Base-by-base conservation (phyloP, 148 eudicot species). In the Rheum nobile region DNA sequence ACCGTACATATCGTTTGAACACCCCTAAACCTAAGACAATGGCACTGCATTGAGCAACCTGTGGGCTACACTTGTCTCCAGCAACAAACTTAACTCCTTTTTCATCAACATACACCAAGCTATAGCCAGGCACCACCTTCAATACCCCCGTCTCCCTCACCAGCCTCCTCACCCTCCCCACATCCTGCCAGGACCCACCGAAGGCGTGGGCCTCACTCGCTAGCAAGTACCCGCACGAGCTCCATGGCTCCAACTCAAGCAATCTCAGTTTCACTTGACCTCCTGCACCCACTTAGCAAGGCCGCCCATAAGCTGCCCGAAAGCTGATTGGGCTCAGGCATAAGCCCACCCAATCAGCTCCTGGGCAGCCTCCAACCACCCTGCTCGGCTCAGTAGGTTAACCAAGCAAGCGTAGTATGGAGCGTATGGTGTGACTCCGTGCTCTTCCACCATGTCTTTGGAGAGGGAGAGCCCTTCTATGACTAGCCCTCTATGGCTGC, bases 401-500 rank as follows among this genome's bases (percentile, higher is more conserved):
- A 93, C 89, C 47, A 93, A 34, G 80, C 98, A 89, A 19, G 97
- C 91, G 77, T 84, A 91, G 79, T 93, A 91, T 82, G 89, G 92
- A 67, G 82, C 31, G 31, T 83, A 72, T 21, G 86, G 83, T 80
- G 85, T 78, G 48, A 73, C 75, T 12, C 74, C 72, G 31, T 80
- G 43, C 50, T 85, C 83, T 42, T 76, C 61, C 55, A 87, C 69
- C 78, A 89, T 77, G 67, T 85, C 84, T 55, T 85, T 69, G 77
- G 89, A 88, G 71, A 89, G 79, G 9, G 74, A 76, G 17, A 88
- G 81, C 26, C 98, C 96, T 31, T 86, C 83, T 2, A 75, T 72
- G 39, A 93, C 77, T 72, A 93, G 71, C 22, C 97, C 94, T 5
- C 97, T 95, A 78, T 93, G 98, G 83, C 97, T 89, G 79, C 98